Conservation (phyloP, 2,329 filamentous ascomycete species). For the Fusarium nisikadoi region DNA sequence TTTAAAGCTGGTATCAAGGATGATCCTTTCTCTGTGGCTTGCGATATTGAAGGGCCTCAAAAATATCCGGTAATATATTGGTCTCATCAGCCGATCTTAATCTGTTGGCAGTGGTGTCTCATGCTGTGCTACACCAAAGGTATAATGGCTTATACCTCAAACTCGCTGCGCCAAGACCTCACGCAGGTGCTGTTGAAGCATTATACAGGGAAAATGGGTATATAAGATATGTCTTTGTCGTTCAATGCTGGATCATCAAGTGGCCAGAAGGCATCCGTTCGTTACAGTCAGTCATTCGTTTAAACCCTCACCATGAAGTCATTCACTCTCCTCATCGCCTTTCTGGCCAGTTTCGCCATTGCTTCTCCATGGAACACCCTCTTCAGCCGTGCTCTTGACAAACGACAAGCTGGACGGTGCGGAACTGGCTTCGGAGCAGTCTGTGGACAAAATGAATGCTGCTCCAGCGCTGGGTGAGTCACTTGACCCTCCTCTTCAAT, state of each 20-base stretch:
- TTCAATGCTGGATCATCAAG: background rate
- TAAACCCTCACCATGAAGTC: conserved; percentile 27
- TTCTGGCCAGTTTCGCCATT: background rate
- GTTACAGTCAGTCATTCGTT: conserved; percentile 42
- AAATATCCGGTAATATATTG: background rate
- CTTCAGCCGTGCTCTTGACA: conserved; percentile 11
- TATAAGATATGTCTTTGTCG: conserved; percentile 1
- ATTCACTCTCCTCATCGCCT: background rate
- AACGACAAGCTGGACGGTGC: conserved; percentile 54
- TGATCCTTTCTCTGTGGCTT: background rate
- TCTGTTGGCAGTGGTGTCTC: background rate
- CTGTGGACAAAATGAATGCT: conserved; percentile 53
- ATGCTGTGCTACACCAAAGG: background rate
- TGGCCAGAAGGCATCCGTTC: conserved; percentile 27
- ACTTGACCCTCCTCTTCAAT: background rate
- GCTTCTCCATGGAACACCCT: background rate
- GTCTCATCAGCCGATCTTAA: background rate
- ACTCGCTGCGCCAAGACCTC: background rate
- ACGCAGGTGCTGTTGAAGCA: too few relatives aligned
- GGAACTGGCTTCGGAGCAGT: conserved; percentile 50
- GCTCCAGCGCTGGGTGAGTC: conserved; percentile 55
- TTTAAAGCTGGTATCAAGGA: background rate
- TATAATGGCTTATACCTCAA: background rate
- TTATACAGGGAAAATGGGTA: background rate
- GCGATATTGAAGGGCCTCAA: background rate